Percentiles rank a stretch among this genome's conserved stretches.
phyloP scores from a whole-genome alignment of 1,284 basidiomycete genomes.

The Mycena sp. region DNA sequence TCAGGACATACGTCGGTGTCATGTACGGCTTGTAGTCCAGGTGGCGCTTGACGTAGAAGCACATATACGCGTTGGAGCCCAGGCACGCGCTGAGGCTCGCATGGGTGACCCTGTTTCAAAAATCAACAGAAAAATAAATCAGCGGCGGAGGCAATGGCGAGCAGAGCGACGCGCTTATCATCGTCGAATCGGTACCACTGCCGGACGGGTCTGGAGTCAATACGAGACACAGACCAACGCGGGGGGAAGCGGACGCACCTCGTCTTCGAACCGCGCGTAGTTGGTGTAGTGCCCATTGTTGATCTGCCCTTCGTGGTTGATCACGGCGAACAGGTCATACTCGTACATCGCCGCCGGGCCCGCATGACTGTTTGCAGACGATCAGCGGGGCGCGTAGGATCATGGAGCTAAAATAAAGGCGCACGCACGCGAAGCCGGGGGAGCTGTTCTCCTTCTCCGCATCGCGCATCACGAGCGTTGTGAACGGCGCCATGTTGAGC shows the following conservation, averaged over 20 bases:
- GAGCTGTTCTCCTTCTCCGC: conserved; percentile 48
- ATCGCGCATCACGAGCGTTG: conserved; percentile 65
- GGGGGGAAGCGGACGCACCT: conserved; percentile 57
- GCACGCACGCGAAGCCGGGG: conserved; percentile 15
- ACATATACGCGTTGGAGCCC: conserved; percentile 86
- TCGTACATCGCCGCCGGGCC: conserved; percentile 82
- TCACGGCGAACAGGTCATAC: conserved; percentile 93
- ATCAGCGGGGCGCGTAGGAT: conserved; percentile 1
- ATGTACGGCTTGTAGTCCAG: conserved; percentile 81
- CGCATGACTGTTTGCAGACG: conserved; percentile 45
- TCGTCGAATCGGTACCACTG: conserved; percentile 97
- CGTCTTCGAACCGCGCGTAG: conserved; percentile 79
- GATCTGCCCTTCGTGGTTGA: conserved; percentile 95
- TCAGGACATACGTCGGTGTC: conserved; percentile 75
- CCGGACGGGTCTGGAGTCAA: conserved; percentile 17
- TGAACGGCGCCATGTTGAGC: conserved; percentile 91
- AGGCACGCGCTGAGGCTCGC: conserved; percentile 76
- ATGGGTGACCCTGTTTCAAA: conserved; percentile 69
- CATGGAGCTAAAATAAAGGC: not conserved
- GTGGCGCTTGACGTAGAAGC: conserved; percentile 90
- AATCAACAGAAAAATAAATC: too few species aligned
- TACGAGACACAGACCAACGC: conserved; percentile 54
- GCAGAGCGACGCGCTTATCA: conserved; percentile 70
- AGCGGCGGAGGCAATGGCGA: not conserved
- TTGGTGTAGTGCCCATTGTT: conserved; percentile 96